Base-by-base conservation (phyloP, 768 basidiomycete species). In the Candolleomyces eurysporus region DNA sequence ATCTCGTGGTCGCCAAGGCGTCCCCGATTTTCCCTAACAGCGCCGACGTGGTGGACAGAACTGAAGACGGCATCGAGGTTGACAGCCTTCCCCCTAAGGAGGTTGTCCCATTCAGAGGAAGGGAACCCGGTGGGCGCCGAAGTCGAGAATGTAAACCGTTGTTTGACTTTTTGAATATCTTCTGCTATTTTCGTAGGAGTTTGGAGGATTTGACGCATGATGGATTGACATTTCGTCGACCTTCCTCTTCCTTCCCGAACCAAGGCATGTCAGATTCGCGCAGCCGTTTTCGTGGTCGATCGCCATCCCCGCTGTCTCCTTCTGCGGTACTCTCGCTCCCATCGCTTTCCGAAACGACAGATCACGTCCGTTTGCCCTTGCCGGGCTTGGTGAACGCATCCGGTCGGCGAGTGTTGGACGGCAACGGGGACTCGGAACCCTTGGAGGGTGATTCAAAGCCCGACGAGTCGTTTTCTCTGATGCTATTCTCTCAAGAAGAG, bases 41-140 rank as follows among this genome's bases (percentile, higher is more conserved):
- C 21, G 21, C 17, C 43, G 54, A 61, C n/a, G 10, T 67, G 52
- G 63, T 68, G 63, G 51, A 65, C 46, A 9, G 58, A 45, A 4
- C 66, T 53, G 61, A 72, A 50, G 54, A 77, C 63, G 11, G 21
- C 36, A 59, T 76, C 67, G 62, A 77, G 68, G 59, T 75, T 64
- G 63, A 76, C 63, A 9, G 64, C 21, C 13, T 61, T 36, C 2
- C 71, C 72, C 16, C 51, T 13, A 31, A 75, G 22, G 51, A 75
- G 67, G 57, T 66, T 63, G 2, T 67, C 59, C 72, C 70, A 74
- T 42, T 70, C 67, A 0, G 60, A 52, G 10, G 57, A 40, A 0
- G 69, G 70, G 32, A 62, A 73, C 68, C 40, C 63, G 57, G 36
- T 50, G 9, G 2, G 59, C 61, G 4, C 52, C 2, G 26, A 40